Conservation (phyloP, 2,329 filamentous ascomycete species). For the Dothistroma septosporum region DNA sequence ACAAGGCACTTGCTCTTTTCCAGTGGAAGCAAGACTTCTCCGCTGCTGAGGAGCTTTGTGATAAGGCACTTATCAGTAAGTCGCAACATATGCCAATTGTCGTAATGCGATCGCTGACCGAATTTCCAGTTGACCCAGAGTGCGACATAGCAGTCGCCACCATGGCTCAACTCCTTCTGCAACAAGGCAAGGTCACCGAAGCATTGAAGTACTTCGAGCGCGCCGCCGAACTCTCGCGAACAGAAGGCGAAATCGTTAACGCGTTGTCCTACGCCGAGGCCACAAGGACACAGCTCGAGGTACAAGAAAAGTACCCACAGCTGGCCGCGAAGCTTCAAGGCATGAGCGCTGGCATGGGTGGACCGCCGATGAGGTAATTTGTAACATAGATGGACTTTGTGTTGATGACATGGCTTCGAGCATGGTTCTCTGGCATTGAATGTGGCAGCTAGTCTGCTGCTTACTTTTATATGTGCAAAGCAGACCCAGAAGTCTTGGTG, state of each 20-base stretch:
- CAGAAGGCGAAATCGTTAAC: slow-evolving; percentile 93
- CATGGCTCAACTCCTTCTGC: slow-evolving; percentile 94
- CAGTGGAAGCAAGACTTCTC: slow-evolving; percentile 97
- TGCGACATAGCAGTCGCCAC: slow-evolving; percentile 98
- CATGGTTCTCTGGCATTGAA: neutral
- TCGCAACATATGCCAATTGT: slow-evolving; percentile 22
- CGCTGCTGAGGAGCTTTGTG: slow-evolving; percentile 92
- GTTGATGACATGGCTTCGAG: neutral
- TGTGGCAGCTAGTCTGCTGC: slow-evolving; percentile 1
- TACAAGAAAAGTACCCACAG: slow-evolving; percentile 53
- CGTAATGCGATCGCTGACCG: slow-evolving; percentile 34
- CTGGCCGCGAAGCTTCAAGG: slow-evolving; percentile 45
- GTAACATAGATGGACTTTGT: neutral
- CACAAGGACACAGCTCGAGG: slow-evolving; percentile 87
- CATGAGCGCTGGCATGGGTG: slow-evolving; percentile 26
- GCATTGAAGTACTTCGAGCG: slow-evolving; percentile 96
- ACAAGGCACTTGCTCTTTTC: slow-evolving; percentile 95
- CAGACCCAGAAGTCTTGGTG: neutral
- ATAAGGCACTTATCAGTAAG: slow-evolving; percentile 95
- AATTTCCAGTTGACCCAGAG: slow-evolving; percentile 77
- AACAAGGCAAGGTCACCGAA: slow-evolving; percentile 95
- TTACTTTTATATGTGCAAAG: slow-evolving; percentile 7
- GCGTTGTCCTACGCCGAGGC: slow-evolving; percentile 96
- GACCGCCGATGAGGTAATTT: slow-evolving; percentile 17
- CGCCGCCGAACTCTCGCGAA: slow-evolving; percentile 88